phyloP scores from a whole-genome alignment of 257 asterid species.

The Forsythia viridissima region DNA sequence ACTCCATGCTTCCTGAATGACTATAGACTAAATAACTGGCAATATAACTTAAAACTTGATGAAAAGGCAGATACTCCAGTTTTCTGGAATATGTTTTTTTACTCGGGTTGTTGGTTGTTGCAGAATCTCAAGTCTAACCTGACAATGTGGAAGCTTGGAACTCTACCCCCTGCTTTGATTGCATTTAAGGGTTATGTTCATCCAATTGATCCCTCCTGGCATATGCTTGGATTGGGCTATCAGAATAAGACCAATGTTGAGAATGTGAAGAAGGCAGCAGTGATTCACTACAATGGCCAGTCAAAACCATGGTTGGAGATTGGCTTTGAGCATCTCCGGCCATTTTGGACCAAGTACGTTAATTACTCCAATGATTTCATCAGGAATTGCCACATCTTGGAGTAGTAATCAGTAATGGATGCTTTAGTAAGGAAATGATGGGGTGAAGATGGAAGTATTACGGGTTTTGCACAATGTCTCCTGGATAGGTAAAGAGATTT shows the following conservation, averaged over 20 bases:
- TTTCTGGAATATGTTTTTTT: background rate
- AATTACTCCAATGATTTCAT: conserved; percentile 89
- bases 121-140: conserved; percentile 96
- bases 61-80: conserved; percentile 14
- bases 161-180: conserved; percentile 98
- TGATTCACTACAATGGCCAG: conserved; percentile 97
- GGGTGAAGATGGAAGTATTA: conserved; percentile 26
- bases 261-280: conserved; percentile 81
- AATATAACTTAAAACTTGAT: background rate
- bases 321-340: conserved; percentile 97
- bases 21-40: background rate
- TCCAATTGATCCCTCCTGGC: conserved; percentile 95
- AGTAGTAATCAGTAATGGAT: conserved; percentile 43
- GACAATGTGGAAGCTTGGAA: conserved; percentile 97
- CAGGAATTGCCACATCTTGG: conserved; percentile 91
- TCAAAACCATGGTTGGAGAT: conserved; percentile 97
- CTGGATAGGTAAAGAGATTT: conserved; percentile 23
- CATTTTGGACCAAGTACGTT: conserved; percentile 93
- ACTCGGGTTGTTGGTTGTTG: conserved; percentile 27
- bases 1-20: background rate
- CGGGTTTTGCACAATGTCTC: conserved; percentile 26
- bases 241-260: conserved; percentile 79
- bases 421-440: conserved; percentile 22
- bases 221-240: conserved; percentile 99
- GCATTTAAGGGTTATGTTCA: conserved; percentile 89